Evolutionary conservation across 108 stramenopile species (phyloP).

Genomic region (Mediolabrus comicus): DNA sequence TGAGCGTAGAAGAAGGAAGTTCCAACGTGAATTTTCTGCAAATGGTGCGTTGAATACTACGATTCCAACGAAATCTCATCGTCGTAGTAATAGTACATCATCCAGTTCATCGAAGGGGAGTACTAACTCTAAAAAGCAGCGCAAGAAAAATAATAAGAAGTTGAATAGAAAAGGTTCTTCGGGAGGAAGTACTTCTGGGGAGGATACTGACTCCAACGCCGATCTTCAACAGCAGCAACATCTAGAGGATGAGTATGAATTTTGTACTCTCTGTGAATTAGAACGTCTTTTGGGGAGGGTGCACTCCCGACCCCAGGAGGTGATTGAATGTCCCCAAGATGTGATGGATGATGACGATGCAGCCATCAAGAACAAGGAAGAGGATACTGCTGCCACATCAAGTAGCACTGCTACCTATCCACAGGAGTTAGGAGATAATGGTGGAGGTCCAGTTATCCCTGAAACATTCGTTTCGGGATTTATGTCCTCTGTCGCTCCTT

Average conservation of each 20-base stretch:
- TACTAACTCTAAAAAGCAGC: background rate
- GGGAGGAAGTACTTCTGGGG: conserved; percentile 19
- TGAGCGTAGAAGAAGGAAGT: conserved; percentile 20
- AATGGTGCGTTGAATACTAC: conserved; percentile 5
- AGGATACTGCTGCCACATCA: background rate
- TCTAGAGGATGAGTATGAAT: conserved; percentile 28
- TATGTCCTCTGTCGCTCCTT: conserved; percentile 79
- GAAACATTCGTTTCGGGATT: conserved; percentile 76
- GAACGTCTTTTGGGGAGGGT: conserved; percentile 67
- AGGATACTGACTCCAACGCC: conserved; percentile 6
- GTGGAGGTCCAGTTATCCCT: conserved; percentile 60
- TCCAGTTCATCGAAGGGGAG: conserved; percentile 8
- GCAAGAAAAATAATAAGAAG: background rate
- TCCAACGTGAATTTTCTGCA: conserved; percentile 32
- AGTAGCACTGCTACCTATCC: background rate
- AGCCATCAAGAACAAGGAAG: background rate
- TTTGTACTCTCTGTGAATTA: conserved; percentile 80
- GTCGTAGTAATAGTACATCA: conserved; percentile 4
- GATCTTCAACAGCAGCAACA: background rate
- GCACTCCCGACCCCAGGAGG: conserved; percentile 41
- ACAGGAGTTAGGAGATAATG: background rate
- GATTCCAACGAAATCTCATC: conserved; percentile 6
- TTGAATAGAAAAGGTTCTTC: background rate
- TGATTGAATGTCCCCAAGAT: no score
- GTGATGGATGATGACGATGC: background rate